These are phyloP conservation scores for Lactarius trivialis DNA, from an alignment of 768 basidiomycete genomes.

Conservation along the genomic window DNA sequence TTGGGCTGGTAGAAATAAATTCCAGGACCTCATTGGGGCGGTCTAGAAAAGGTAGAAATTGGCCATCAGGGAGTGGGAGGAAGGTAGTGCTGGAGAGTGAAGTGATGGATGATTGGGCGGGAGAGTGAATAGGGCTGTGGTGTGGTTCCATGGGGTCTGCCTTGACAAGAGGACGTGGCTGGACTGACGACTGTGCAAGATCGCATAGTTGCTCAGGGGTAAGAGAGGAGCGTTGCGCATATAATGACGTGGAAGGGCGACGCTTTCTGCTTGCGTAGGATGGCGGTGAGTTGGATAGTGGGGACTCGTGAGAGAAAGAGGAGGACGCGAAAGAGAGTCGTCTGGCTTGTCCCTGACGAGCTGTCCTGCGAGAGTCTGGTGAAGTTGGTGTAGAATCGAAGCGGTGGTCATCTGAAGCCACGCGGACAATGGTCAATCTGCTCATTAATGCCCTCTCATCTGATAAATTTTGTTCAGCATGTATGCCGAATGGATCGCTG, in stretches of 20 bases:
- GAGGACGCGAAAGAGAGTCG: slow-evolving; percentile 23
- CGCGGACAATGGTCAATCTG: slow-evolving; percentile 20
- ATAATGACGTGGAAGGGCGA: slow-evolving; percentile 10
- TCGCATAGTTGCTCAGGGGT: slow-evolving; percentile 21
- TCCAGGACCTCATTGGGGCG: slow-evolving; percentile 21
- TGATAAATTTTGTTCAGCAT: slow-evolving; percentile 7
- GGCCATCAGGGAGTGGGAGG: slow-evolving; percentile 16
- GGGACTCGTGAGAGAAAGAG: slow-evolving; percentile 18
- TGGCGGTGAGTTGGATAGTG: slow-evolving; percentile 7
- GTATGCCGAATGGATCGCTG: slow-evolving; percentile 20
- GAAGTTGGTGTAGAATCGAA: neutral
- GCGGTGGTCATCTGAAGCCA: slow-evolving; percentile 14
- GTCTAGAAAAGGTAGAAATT: slow-evolving; percentile 23
- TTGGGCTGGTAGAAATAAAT: slow-evolving; percentile 21
- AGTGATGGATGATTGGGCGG: neutral
- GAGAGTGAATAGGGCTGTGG: neutral
- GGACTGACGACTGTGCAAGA: slow-evolving; percentile 17
- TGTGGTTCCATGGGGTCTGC: neutral
- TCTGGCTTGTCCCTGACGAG: slow-evolving; percentile 9
- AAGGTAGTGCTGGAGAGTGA: slow-evolving; percentile 1
- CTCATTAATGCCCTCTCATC: slow-evolving; percentile 20
- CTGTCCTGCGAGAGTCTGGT: slow-evolving; percentile 5
- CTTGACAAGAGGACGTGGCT: neutral
- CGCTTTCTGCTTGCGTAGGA: slow-evolving; percentile 16
- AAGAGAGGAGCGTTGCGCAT: slow-evolving; percentile 15